Evolutionary conservation across 176 grass and related monocot species (phyloP), one percentile per base, ranked within the genome.

Genomic region (Metroxylon sagu): DNA sequence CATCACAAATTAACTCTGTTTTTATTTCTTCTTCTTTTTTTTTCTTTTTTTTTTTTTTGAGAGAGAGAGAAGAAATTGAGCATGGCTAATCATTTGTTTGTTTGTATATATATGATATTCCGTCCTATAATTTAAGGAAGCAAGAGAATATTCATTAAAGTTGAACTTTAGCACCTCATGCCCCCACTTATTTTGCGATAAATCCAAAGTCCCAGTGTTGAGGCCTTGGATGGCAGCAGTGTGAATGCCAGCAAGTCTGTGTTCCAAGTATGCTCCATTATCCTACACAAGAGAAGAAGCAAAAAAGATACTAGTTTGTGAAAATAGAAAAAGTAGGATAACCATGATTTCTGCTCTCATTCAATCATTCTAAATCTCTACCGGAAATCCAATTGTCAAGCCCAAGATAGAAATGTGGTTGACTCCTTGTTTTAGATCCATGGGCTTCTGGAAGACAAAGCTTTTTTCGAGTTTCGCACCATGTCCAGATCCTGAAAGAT

Each of bases 201-300:
- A 82, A 64, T 96, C 91, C 56, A 90, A 54, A 53, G 91, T 87
- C 50, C 91, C 86, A 1, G 83, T 68, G 77, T 96, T 87, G 25
- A 96, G 91, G 51, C 80, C 91, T 57, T 77, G 75, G 69, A 90
- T 64, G 59, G 69, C 67, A 25, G 76, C 60, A 35, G 64, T 68
- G 54, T 68, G 52, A 18, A 84, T 55, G 26, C 91, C 86, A 50
- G 86, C 83, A 35, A 68, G 52, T 18, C 83, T 80, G 39, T 85
- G 78, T 74, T 96, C 91, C 55, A 96, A 74, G 69, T 77, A 87
- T 0, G 86, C 52, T n/a, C 91, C 91, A 21, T 86, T 90, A 85
- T 90, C 83, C 86, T 60, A 6, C 28, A 35, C 55, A 52, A 30
- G 67, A 58, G 19, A 59, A 48, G 65, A 18, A 18, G 57, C 21